phyloP scores from a whole-genome alignment of 208 protist genomes.

The Leishmania tarentolae region DNA sequence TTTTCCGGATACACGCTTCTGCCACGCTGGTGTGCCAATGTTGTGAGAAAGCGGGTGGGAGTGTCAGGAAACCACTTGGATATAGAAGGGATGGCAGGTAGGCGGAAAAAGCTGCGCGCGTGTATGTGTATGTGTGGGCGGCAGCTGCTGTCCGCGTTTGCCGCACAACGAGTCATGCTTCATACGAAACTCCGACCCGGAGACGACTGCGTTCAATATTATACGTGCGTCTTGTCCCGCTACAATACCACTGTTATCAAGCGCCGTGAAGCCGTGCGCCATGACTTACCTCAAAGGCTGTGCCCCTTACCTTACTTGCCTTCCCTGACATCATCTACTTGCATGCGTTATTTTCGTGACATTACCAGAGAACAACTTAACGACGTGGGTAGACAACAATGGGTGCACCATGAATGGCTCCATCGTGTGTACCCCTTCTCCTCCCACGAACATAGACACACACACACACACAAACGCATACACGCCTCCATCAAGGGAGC shows the following conservation, averaged over 20 bases:
- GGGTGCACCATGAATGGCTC: background rate
- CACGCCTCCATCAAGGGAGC: background rate
- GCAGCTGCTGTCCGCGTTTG: background rate
- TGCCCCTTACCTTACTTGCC: background rate
- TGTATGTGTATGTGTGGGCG: too few relatives aligned
- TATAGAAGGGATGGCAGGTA: background rate
- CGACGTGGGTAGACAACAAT: background rate
- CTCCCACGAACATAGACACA: too few relatives aligned
- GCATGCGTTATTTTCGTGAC: background rate
- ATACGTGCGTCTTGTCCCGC: background rate
- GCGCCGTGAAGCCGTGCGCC: background rate
- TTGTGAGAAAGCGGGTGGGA: background rate
- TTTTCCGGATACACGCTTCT: background rate
- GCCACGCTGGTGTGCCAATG: background rate
- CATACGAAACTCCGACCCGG: background rate
- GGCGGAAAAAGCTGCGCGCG: background rate
- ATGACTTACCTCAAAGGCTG: background rate
- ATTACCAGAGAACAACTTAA: background rate
- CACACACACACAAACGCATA: background rate
- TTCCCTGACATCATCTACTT: background rate
- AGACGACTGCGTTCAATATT: background rate
- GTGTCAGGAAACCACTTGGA: background rate
- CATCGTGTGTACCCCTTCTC: background rate
- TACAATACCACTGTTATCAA: background rate
- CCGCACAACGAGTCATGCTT: background rate